Percentiles rank a stretch among this genome's conserved stretches.
Conservation (phyloP, 352 stramenopile genomes). For the Phytophthora macrochlamydospora region DNA sequence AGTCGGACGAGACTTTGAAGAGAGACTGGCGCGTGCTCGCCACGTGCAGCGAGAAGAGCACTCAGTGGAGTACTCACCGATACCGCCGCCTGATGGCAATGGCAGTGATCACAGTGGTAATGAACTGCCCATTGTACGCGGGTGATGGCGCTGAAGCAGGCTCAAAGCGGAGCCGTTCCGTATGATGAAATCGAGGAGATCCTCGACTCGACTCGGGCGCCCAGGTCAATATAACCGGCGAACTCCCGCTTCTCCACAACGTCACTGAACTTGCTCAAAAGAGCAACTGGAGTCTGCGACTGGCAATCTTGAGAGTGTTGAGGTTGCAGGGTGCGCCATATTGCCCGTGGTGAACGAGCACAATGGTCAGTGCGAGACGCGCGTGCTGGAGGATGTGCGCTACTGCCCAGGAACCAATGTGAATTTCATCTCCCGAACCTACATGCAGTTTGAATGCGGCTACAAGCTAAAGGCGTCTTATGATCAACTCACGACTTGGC, state of each 20-base stretch:
- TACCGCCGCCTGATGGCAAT: background rate
- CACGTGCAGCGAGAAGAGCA: background rate
- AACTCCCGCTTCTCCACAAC: constrained; percentile 4
- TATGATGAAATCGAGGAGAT: constrained; percentile 4
- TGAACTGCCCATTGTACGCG: background rate
- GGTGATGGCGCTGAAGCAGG: background rate
- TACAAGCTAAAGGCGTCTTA: constrained; percentile 2
- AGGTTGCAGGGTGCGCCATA: background rate
- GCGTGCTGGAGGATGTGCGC: constrained; percentile 8
- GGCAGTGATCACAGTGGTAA: background rate
- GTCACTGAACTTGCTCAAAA: background rate
- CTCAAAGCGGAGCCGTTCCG: background rate
- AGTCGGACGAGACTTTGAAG: background rate
- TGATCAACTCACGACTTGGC: constrained; percentile 2
- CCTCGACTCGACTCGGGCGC: constrained; percentile 2
- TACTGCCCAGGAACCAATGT: constrained; percentile 4
- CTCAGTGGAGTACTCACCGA: background rate
- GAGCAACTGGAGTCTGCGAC: background rate
- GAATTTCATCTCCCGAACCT: constrained; percentile 5
- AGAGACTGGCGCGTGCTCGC: background rate
- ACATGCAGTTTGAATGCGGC: constrained; percentile 7
- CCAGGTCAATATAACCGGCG: constrained; percentile 4
- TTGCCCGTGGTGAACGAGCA: background rate
- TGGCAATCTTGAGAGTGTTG: background rate
- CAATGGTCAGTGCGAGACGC: background rate